Evolutionary conservation across 306 rosid species (phyloP).

Genomic region (Benincasa hispida): DNA sequence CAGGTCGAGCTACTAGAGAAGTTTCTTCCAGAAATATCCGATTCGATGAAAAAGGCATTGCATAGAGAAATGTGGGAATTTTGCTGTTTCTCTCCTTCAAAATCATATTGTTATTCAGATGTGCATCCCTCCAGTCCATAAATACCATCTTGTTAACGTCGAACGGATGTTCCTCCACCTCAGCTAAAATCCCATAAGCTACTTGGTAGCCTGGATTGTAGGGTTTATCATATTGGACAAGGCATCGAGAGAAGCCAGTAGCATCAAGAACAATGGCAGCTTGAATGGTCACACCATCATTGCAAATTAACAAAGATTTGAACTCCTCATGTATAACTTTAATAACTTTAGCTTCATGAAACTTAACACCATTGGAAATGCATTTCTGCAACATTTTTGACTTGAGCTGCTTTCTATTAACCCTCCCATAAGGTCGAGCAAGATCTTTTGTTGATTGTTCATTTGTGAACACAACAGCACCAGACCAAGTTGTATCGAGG

Average conservation of each 20-base stretch:
- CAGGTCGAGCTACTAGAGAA: slow-evolving; percentile 90
- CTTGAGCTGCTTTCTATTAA: slow-evolving; percentile 81
- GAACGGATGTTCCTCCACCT: slow-evolving; percentile 88
- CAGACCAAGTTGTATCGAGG: slow-evolving; percentile 93
- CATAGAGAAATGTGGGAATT: slow-evolving; percentile 85
- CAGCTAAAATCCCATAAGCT: slow-evolving; percentile 93
- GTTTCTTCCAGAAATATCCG: slow-evolving; percentile 95
- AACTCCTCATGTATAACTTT: slow-evolving; percentile 80
- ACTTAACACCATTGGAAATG: slow-evolving; percentile 73
- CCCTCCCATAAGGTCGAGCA: slow-evolving; percentile 89
- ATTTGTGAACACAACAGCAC: slow-evolving; percentile 69
- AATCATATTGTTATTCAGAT: slow-evolving; percentile 32
- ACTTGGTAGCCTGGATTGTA: slow-evolving; percentile 97
- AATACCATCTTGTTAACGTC: slow-evolving; percentile 91
- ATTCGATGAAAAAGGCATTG: slow-evolving; percentile 89
- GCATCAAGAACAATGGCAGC: slow-evolving; percentile 95
- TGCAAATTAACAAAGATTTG: slow-evolving; percentile 67
- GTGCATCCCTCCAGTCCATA: slow-evolving; percentile 99
- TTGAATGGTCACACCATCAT: slow-evolving; percentile 79
- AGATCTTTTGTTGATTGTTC: slow-evolving; percentile 55
- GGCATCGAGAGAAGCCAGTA: slow-evolving; percentile 88
- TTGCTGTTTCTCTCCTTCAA: slow-evolving; percentile 65
- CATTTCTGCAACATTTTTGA: slow-evolving; percentile 88
- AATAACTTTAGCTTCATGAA: slow-evolving; percentile 78
- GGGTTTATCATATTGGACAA: slow-evolving; percentile 82